A percentile compares a stretch with the other conserved stretches of the same genome.
phyloP scores from a whole-genome alignment of 139 green algal genomes.

The Chlorella sp. region DNA sequence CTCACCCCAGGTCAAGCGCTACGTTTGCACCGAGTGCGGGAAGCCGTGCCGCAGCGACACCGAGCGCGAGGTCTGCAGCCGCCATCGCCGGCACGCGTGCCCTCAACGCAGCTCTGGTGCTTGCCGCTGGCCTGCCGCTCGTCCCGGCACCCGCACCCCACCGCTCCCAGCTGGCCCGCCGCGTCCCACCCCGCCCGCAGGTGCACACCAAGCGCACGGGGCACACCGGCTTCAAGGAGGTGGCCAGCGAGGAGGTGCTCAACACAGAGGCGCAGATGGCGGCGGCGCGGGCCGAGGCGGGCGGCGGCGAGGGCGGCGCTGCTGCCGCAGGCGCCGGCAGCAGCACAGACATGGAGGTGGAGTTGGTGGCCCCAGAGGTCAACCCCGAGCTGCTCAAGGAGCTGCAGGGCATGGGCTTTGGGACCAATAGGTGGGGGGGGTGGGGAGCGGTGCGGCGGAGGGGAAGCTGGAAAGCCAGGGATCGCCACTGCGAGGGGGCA shows the following conservation, averaged over 20 bases:
- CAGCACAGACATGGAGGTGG: neutral
- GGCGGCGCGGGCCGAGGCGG: slow-evolving; percentile 42
- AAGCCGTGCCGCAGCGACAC: slow-evolving; percentile 80
- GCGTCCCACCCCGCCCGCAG: too few species aligned
- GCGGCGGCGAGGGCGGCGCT: neutral
- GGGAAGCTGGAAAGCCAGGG: too few species aligned
- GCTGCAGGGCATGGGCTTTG: slow-evolving; percentile 81
- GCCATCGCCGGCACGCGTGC: too few species aligned
- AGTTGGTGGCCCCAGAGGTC: slow-evolving; percentile 69
- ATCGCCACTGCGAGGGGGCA: too few species aligned
- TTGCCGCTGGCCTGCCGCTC: too few species aligned
- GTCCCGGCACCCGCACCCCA: too few species aligned
- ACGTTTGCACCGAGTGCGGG: slow-evolving; percentile 73
- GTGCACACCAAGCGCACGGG: slow-evolving; percentile 82
- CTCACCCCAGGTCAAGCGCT: slow-evolving; percentile 36
- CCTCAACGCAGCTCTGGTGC: too few species aligned
- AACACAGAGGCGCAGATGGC: slow-evolving; percentile 81
- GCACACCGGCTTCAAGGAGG: slow-evolving; percentile 63
- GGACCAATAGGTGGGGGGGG: slow-evolving; percentile 29
- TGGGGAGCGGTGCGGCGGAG: too few species aligned
- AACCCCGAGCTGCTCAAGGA: slow-evolving; percentile 63
- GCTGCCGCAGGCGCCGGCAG: neutral
- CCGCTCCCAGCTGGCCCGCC: too few species aligned
- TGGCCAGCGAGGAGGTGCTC: slow-evolving; percentile 30
- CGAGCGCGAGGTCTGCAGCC: too few species aligned